phyloP scores from a whole-genome alignment of 495 filamentous ascomycete genomes.

The Podospora sp. region DNA sequence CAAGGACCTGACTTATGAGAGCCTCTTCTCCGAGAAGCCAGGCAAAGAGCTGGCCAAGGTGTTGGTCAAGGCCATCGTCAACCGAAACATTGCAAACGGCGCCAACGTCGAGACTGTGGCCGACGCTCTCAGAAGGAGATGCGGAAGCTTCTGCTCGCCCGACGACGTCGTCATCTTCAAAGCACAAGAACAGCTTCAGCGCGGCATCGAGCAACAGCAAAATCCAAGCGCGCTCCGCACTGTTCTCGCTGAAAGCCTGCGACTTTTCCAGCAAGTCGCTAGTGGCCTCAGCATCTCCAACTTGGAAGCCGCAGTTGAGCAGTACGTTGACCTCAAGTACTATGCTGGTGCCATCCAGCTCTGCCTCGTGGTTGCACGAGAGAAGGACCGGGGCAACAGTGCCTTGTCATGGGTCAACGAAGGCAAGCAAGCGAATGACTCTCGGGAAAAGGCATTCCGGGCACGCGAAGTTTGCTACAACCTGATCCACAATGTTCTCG shows the following conservation, averaged over 20 bases:
- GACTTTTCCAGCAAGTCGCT: constrained; percentile 85
- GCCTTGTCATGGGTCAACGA: constrained; percentile 70
- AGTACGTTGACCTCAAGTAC: constrained; percentile 79
- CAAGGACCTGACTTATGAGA: constrained; percentile 77
- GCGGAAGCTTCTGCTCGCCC: constrained; percentile 93
- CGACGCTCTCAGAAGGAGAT: constrained; percentile 84
- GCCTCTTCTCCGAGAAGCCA: constrained; percentile 73
- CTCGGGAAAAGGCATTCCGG: constrained; percentile 64
- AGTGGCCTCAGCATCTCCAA: constrained; percentile 78
- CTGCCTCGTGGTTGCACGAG: constrained; percentile 74
- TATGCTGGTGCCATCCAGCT: constrained; percentile 95
- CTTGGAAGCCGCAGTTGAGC: constrained; percentile 72
- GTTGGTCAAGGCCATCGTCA: constrained; percentile 96
- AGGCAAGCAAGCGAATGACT: constrained; percentile 62
- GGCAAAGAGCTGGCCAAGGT: constrained; percentile 95
- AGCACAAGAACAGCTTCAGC: constrained; percentile 90
- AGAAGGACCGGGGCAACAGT: constrained; percentile 80
- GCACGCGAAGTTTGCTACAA: constrained; percentile 79
- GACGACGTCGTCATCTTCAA: constrained; percentile 98
- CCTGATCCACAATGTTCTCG: constrained; percentile 75
- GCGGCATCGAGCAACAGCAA: constrained; percentile 73
- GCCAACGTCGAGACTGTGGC: constrained; percentile 97
- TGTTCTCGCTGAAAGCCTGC: constrained; percentile 83
- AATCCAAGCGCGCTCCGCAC: constrained; percentile 78
- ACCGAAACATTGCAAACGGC: constrained; percentile 91